Evolutionary conservation across 306 rosid genomes (phyloP), one percentile per base, ranked within the genome.

Genomic region (Casuarina equisetifolia): DNA sequence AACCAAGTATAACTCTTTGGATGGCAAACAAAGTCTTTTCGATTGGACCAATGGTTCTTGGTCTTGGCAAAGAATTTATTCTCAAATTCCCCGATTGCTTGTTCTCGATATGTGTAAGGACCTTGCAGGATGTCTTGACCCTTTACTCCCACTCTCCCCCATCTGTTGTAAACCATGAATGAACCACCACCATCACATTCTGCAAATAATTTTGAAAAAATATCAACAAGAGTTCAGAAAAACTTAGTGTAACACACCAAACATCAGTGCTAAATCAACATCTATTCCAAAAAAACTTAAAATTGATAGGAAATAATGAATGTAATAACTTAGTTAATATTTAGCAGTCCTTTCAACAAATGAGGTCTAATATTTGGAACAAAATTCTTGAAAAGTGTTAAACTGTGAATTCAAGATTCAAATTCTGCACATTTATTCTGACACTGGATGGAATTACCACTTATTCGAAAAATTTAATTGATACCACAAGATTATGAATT

Each of bases 101-200:
- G 57, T 63, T 82, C 91, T 59, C 75, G 38, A 68, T 90, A 85
- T 46, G 84, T 45, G 79, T 80, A 90, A 76, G 97, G 94, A 73
- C 97, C 97, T 5, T 73, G 84, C 79, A 88, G 13, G 83, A 84
- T 87, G 88, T 88, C 82, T 80, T 92, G 99, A 57, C 97, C 99
- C 87, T 91, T 92, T 71, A 92, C 72, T 44, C 99, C 97, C 35
- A 95, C 96, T 80, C 99, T 92, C 82, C 97, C 99, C 96, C 99
- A 95, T 82, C 99, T 91, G 78, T 81, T 76, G 87, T 89, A 95
- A 81, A 95, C 86, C 87, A 92, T 91, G 85, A 84, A 90, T 68
- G 80, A 79, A 54, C 90, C 79, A 43, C 97, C 93, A 84, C 32
- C 89, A 82, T 95, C 96, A 59, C 91, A 91, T 90, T 95, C 99